Percentiles rank a stretch among this genome's conserved stretches.
Conservation (phyloP, 2,329 filamentous ascomycete genomes). For the Penicillium nordicum region DNA sequence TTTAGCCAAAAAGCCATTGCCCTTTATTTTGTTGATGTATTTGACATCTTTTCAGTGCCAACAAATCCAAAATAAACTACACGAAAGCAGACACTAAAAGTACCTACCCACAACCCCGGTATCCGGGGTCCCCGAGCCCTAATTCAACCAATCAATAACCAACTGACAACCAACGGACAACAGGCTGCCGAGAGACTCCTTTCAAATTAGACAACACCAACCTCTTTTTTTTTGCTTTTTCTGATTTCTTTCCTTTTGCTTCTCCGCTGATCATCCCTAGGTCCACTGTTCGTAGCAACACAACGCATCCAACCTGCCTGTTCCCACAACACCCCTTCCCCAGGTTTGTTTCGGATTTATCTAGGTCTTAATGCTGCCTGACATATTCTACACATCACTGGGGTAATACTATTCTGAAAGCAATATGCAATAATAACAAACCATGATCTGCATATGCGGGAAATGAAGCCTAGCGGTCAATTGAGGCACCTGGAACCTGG, state of each 20-base stretch:
- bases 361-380: neutral
- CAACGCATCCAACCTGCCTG: neutral
- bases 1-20: neutral
- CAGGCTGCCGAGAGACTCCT: neutral
- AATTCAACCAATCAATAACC: conserved; percentile 4
- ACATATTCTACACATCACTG: neutral
- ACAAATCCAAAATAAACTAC: neutral
- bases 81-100: neutral
- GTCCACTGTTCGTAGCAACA: neutral
- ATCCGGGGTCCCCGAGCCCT: conserved; percentile 2
- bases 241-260: neutral
- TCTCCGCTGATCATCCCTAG: conserved; percentile 1
- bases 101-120: conserved; percentile 3
- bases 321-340: conserved; percentile 11
- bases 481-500: neutral
- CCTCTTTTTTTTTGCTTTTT: conserved; percentile 5
- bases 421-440: neutral
- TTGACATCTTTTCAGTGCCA: neutral
- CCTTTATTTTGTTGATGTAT: neutral
- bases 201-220: conserved; percentile 8
- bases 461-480: conserved; percentile 4
- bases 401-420: neutral
- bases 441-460: conserved; percentile 13
- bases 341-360: conserved; percentile 5
- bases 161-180: neutral